Conservation (phyloP, 1,284 basidiomycete genomes). For the Cryptococcus depauperatus region DNA sequence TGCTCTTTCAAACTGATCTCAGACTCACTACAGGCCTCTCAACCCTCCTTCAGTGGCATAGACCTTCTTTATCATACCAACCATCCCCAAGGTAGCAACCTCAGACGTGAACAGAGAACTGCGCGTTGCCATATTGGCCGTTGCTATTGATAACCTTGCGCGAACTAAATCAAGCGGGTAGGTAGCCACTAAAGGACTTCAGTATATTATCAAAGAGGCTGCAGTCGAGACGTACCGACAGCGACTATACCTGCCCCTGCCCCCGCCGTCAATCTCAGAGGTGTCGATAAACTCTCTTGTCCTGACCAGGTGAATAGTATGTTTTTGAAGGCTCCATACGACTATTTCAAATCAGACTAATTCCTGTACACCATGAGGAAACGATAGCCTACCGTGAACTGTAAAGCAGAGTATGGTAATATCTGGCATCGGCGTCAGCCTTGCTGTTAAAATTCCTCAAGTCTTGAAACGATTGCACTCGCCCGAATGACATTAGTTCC, state of each 20-base stretch:
- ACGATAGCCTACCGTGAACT: conserved; percentile 59
- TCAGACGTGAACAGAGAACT: conserved; percentile 25
- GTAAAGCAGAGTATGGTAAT: conserved; percentile 63
- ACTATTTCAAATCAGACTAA: conserved; percentile 13
- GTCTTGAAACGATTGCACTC: conserved; percentile 12
- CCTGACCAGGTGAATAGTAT: conserved; percentile 50
- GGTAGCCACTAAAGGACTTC: conserved; percentile 55
- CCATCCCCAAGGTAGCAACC: conserved; percentile 57
- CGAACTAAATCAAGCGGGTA: conserved; percentile 90
- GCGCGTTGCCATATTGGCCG: conserved; percentile 49
- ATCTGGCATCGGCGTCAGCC: conserved; percentile 20
- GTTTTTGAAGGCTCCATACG: conserved; percentile 77
- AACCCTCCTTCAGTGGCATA: conserved; percentile 85
- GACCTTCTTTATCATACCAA: conserved; percentile 82
- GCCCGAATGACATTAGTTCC: conserved; percentile 83
- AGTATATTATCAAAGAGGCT: neutral
- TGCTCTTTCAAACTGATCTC: neutral
- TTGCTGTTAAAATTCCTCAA: neutral
- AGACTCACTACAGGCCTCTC: conserved; percentile 65
- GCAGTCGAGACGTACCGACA: conserved; percentile 55
- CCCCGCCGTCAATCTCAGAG: conserved; percentile 69
- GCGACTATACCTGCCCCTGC: conserved; percentile 85
- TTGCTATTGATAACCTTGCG: conserved; percentile 85
- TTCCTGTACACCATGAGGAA: neutral
- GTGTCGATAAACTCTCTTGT: conserved; percentile 67